Evolutionary conservation across 371 early-diverging fungal genomes (phyloP).

Genomic region (Mortierella sp.): DNA sequence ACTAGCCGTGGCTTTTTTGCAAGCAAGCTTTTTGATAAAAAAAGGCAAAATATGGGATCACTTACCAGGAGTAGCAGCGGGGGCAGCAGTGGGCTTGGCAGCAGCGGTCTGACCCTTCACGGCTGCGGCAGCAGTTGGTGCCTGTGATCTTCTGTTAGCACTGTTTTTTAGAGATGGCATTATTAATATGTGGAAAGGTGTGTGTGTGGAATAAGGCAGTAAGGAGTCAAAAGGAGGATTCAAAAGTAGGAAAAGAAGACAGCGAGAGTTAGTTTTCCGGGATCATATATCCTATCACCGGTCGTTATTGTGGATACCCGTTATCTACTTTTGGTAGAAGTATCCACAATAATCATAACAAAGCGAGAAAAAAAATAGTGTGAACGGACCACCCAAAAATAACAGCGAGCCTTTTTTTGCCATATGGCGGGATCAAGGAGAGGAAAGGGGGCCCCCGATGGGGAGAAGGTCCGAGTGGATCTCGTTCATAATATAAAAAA

Average conservation of each 20-base stretch:
- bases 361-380: neutral
- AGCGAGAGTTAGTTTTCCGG: neutral
- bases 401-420: neutral
- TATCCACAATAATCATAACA: neutral
- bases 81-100: conserved; percentile 21
- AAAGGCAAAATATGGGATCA: too few species aligned
- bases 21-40: neutral
- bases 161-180: conserved; percentile 32
- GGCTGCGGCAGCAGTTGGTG: conserved; percentile 50
- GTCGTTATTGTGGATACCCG: neutral
- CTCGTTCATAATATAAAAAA: neutral
- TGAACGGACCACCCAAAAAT: conserved; percentile 35
- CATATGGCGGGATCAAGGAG: conserved; percentile 6
- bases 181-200: neutral
- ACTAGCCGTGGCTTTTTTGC: neutral
- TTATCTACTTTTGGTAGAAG: neutral
- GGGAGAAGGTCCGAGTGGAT: neutral
- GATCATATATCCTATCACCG: neutral
- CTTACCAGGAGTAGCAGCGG: conserved; percentile 23
- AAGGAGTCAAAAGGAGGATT: neutral
- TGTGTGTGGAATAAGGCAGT: neutral
- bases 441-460: neutral
- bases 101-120: conserved; percentile 37
- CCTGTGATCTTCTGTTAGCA: conserved; percentile 55
- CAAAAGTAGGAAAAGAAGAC: neutral